Evolutionary conservation across 2,329 filamentous ascomycete species (phyloP), one percentile per base, ranked within the genome.

Genomic region (Coniochaeta sp.): DNA sequence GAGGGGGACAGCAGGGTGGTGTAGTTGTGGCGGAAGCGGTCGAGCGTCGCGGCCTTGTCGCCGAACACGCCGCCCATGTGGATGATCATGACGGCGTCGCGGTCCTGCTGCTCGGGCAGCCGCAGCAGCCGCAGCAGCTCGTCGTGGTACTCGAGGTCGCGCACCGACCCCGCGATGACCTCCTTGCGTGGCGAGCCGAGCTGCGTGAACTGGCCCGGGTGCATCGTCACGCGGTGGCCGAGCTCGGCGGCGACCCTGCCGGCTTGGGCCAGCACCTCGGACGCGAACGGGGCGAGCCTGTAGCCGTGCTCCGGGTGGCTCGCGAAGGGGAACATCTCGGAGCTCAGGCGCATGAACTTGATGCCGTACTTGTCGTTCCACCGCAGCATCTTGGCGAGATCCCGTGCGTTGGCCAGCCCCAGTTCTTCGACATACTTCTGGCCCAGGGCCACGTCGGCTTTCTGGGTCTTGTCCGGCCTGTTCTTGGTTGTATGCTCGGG

Each of bases 321-420:
- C 1, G 93, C 93, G 71, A 97, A 97, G 0, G 93, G 93, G 65
- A 98, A 98, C 90, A 97, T 97, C 67, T 97, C 93, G 59, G 91
- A 96, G 66, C 91, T 96, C 22, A 98, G 79, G 1, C 93, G 85
- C 84, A 98, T 85, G 72, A 98, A 97, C 66, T 87, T 93, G 74
- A 98, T 98, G 42, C 89, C 88, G 65, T 93, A 97, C 65, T 86
- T 89, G 64, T 96, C 88, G 69, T 98, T 97, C 93, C 93, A 98
- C 1, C 86, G 83, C 9, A 97, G 69, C 85, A 97, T 91, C 73
- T 96, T 96, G 60, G 82, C 76, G 34, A 97, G 85, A 67, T 98
- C 93, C 44, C 84, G 81, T 1, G 90, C 89, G 72, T 98, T 98
- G 17, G 89, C 85, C 12, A 96, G 72, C 0, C 92, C 91, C 2